Evolutionary conservation across 108 stramenopile species (phyloP), one percentile per base, ranked within the genome.

Genomic region (Skeletonema marinoi): DNA sequence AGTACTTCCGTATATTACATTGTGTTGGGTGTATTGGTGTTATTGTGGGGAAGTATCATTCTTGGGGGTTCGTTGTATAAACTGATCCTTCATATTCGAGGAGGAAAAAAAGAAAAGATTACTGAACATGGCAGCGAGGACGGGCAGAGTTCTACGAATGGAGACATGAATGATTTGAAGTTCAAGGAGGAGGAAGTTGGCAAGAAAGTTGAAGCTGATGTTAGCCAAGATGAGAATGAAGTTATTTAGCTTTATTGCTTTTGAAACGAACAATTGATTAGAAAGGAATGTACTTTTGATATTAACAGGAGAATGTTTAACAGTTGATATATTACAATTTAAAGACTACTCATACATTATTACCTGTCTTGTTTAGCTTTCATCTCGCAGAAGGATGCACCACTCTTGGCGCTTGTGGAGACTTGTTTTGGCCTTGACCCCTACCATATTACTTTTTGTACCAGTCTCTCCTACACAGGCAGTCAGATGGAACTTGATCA

Each of bases 21-120:
- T 44, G 54, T 56, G 9, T 25, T 56, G 54, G 54, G 54, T 16
- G 1, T 61, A 6, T 81, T 74, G 74, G 75, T 75, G 69, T 38
- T 44, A 1, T n/a, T 66, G 8, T 81, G 69, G 74, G 60, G 63
- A 25, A 12, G 5, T 13, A 54, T 81, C 30, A 81, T 81, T 56
- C 30, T 74, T 0, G 80, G 80, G 12, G 70, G 56, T 30, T 65
- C 60, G 44, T 44, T 75, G 46, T 81, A 70, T 73, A 81, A 67
- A 35, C 60, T 64, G 74, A 36, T 38, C n/a, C 13, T 73, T 30
- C 56, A 31, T 14, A 14, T 56, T 2, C 19, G 54, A 25, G 54
- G 54, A 56, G 54, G 54, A 9, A 0, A 10, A 7, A 56, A 56
- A 25, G 54, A 56, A 56, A 10, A 56, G 54, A 25, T 25, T 29